Base-by-base conservation (phyloP, 805 yeast species). In the Cyberlindnera misumaiensis region DNA sequence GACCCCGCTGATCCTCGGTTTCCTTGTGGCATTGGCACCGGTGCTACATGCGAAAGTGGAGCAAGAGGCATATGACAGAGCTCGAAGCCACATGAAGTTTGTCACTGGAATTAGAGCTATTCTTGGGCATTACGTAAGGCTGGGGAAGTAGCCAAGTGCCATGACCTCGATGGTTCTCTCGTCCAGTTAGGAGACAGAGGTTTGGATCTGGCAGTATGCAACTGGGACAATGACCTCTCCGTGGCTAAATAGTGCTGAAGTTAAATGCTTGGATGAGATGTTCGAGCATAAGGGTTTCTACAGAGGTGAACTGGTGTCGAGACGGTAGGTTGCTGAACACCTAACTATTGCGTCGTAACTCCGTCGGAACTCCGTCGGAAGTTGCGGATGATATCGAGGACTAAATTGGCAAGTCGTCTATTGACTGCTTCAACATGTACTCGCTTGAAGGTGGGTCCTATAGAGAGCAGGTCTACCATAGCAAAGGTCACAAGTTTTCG, bases 151-250 rank as follows among this genome's bases (percentile, higher is more conserved):
- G 51, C 50, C 38, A 42, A 40, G 10, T 64, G 62, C 39, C 64
- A 61, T 11, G 69, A 64, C 40, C 38, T 54, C 10, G 71, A 65
- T 32, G 73, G 71, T 22, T 63, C 67, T 8, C 63, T 63, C 35
- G 69, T 68, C 2, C 69, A 68, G 42, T 52, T 70, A 10, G 74
- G 74, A 13, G 67, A 72, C 64, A 62, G 67, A 8, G 73, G 72
- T 6, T 52, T 62, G 27, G 72, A 55, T 63, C 28, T 68, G 54
- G 46, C 58, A 60, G 29, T 67, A 64, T 29, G 62, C 64, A 69
- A 65, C 60, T 26, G 72, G 24, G 24, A 66, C 9, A 59, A 66
- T 37, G 72, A 68, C 41, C 52, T 68, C 34, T 56, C 62, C 18
- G 46, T 56, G 32, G 64, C 54, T 41, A 58, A n/a, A 49, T 8